Evolutionary conservation across 208 protist genomes (phyloP).

Genomic region (Trypanosoma theileri): DNA sequence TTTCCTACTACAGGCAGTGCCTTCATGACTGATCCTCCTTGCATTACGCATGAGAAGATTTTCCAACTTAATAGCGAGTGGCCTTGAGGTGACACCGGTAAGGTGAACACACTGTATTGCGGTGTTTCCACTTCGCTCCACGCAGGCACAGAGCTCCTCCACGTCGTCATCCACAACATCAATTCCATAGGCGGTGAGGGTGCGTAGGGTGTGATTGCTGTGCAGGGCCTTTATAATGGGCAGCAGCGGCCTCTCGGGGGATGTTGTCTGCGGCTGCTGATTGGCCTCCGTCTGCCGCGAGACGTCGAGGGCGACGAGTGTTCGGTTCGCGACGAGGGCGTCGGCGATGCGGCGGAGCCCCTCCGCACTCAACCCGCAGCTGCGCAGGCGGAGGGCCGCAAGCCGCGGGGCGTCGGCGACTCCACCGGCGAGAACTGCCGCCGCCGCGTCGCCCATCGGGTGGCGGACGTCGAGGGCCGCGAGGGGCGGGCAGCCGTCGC

Average conservation of each 20-base stretch:
- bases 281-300: too few relatives aligned
- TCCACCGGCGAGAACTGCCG: too few relatives aligned
- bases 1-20: not conserved
- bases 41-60: constrained; percentile 53
- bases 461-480: too few relatives aligned
- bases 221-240: constrained; percentile 62
- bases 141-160: constrained; percentile 67
- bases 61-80: constrained; percentile 65
- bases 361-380: too few relatives aligned
- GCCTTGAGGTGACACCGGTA: constrained; percentile 44
- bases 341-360: too few relatives aligned
- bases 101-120: constrained; percentile 49
- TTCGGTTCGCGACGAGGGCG: too few relatives aligned
- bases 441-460: too few relatives aligned
- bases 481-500: too few relatives aligned
- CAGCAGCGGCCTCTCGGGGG: constrained; percentile 38
- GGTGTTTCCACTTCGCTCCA: constrained; percentile 58
- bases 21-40: not conserved
- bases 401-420: too few relatives aligned
- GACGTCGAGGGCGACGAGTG: too few relatives aligned
- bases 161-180: constrained; percentile 61
- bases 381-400: too few relatives aligned
- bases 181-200: constrained; percentile 56
- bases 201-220: constrained; percentile 40
- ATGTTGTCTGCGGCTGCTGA: not conserved